Percentiles rank a stretch among this genome's conserved stretches.
phyloP scores from a whole-genome alignment of 371 early-diverging fungal genomes.

The Coemansia sp. region DNA sequence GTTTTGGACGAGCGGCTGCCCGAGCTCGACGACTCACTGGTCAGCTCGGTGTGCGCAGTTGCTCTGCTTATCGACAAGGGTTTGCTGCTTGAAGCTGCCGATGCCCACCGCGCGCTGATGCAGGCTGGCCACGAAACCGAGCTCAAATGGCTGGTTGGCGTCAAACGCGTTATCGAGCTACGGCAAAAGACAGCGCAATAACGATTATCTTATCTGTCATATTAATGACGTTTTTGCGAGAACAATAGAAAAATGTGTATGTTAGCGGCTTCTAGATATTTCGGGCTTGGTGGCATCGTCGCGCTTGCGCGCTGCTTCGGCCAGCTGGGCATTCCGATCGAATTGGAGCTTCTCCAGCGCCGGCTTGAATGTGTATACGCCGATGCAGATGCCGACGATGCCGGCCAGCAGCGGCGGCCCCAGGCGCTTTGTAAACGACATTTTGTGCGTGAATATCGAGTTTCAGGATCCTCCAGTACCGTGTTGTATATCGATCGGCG shows the following conservation, averaged over 20 bases:
- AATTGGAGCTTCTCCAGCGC: slow-evolving; percentile 2
- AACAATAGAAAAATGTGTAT: too few relatives aligned
- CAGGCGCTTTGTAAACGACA: slow-evolving; percentile 3
- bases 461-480: too few relatives aligned
- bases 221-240: not conserved
- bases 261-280: too few relatives aligned
- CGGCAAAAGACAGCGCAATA: slow-evolving; percentile 10
- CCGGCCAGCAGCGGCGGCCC: slow-evolving; percentile 22
- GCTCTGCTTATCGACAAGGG: slow-evolving; percentile 22
- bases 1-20: slow-evolving; percentile 24
- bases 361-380: slow-evolving; percentile 20
- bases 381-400: slow-evolving; percentile 12
- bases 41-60: slow-evolving; percentile 13
- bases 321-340: not conserved
- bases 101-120: slow-evolving; percentile 29
- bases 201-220: not conserved
- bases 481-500: too few relatives aligned
- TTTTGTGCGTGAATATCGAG: not conserved
- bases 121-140: slow-evolving; percentile 40
- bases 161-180: slow-evolving; percentile 48
- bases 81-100: slow-evolving; percentile 16
- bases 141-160: slow-evolving; percentile 49
- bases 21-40: slow-evolving; percentile 18
- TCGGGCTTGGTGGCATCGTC: not conserved
- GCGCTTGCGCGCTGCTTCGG: not conserved